phyloP scores from a whole-genome alignment of 805 yeast species.

The Metschnikowia kunwiensis region DNA sequence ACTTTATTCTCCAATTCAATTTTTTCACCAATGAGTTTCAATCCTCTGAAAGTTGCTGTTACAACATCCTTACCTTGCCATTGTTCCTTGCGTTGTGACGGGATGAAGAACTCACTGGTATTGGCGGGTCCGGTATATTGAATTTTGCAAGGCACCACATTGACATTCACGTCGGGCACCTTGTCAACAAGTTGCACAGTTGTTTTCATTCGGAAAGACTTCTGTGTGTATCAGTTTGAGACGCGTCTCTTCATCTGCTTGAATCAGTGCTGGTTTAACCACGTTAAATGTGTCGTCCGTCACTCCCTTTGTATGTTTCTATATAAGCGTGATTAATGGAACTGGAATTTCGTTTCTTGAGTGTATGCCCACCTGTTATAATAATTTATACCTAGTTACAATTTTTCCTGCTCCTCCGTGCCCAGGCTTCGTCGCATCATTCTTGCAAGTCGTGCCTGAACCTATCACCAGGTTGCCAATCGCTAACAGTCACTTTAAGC shows the following conservation, averaged over 20 bases:
- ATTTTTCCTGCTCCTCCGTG: too few species aligned
- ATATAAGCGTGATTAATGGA: too few species aligned
- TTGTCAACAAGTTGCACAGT: slow-evolving; percentile 1
- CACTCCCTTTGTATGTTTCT: too few species aligned
- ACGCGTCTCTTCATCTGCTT: background rate
- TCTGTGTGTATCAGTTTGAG: background rate
- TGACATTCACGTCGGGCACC: slow-evolving; percentile 9
- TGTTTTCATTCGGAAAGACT: slow-evolving; percentile 2
- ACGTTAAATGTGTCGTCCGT: too few species aligned
- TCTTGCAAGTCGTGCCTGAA: too few species aligned
- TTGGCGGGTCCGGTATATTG: slow-evolving; percentile 16
- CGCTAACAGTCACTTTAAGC: too few species aligned
- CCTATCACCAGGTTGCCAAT: too few species aligned
- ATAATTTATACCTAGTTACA: too few species aligned
- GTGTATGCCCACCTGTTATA: too few species aligned
- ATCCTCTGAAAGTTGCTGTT: slow-evolving; percentile 17
- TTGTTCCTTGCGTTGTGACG: slow-evolving; percentile 8
- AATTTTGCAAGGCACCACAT: slow-evolving; percentile 16
- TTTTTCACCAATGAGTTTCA: slow-evolving; percentile 14
- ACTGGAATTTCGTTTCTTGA: too few species aligned
- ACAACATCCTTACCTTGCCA: slow-evolving; percentile 6
- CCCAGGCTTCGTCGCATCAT: too few species aligned
- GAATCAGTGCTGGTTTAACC: too few species aligned
- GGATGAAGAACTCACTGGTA: slow-evolving; percentile 12
- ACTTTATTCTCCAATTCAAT: slow-evolving; percentile 7